Evolutionary conservation across 2,329 filamentous ascomycete genomes (phyloP), one percentile per base, ranked within the genome.

Genomic region (Hortaea werneckii): DNA sequence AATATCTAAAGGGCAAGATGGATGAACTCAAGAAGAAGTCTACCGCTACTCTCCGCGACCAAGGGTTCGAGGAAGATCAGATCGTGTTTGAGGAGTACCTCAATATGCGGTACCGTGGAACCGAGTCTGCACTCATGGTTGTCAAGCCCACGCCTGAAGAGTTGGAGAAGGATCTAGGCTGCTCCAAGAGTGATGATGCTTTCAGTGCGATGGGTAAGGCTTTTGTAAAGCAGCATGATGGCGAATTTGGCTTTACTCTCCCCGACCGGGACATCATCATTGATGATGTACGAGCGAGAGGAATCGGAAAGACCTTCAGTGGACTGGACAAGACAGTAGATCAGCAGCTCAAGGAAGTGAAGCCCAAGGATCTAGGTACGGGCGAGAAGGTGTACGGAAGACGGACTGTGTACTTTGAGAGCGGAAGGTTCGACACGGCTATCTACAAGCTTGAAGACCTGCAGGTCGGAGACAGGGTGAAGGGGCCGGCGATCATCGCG

Each of bases 231-330:
- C 87, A 94, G 55, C 89, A 95, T 60, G 82, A 87, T 43, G 88
- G 92, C 60, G 89, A 95, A 60, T 95, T 95, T 60, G 88, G 88
- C 0, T 95, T 95, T 59, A 94, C 85, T 0, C 71, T 95, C 2
- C 80, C 80, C 26, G 85, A 94, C 48, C 76, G 88, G 45, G 87
- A 95, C 55, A 86, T 95, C 44, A 88, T 95, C 40, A 76, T 95
- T 6, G 89, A 95, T 51, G 89, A 95, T 62, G 85, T 95, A 3
- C 81, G 89, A 37, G 85, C 89, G 5, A 77, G 90, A 46, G 87
- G 87, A 10, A 94, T 95, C 50, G 89, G 87, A 40, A 94, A 88
- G 72, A 90, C 86, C 40, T 90, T 89, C 63, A 76, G 85, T 44
- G 82, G 84, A 40, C 70, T 83, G 29, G 85, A 87, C 49, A 83